Evolutionary conservation across 2,329 filamentous ascomycete genomes (phyloP), one percentile per base, ranked within the genome.

Genomic region (Aspergillus phoenicis): DNA sequence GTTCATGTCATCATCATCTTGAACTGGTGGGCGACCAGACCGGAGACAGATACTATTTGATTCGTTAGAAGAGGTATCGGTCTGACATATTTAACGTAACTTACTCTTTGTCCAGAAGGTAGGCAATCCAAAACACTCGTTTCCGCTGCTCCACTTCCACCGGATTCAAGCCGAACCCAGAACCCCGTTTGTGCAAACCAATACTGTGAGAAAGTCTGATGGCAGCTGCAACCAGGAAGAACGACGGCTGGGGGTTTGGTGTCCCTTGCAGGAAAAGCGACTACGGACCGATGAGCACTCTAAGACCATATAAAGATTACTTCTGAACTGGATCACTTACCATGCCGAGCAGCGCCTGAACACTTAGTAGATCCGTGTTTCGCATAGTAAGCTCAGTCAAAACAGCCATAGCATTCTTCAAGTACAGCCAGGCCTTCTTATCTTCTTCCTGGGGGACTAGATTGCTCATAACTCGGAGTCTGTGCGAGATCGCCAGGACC

Each of bases 401-500:
- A 47, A 97, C 92, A 17, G 90, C 92, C 86, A 98, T 90, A 15
- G 94, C 93, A 73, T 99, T 99, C 81, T 99, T 98, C 69, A 99
- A 81, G 73, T 97, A 96, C 2, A 89, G 89, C 93, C 95, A 98
- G 0, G 93, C 93, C 74, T 96, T 96, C 57, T 93, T 88, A 68
- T 98, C 95, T 73, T 98, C 94, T 64, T 96, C 93, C 64, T 91
- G 87, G 1, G 93, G 89, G 0, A 96, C 91, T 8, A 97, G 81
- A 70, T 97, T 95, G 80, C 91, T 96, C 93, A 97, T 97, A 22
- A 97, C 92, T 10, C 95, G 89, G 70, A 99, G 82, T 43, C 95
- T 87, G 73, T 97, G 92, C 5, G 94, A 90, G 67, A 97, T 96
- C n/a, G 94, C 95, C 59, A 99, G 80, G 1, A 90, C 92, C 61